These are phyloP conservation scores for Tolypocladium pustulatum DNA, from an alignment of 2,329 filamentous ascomycete genomes.

Conservation along the genomic window DNA sequence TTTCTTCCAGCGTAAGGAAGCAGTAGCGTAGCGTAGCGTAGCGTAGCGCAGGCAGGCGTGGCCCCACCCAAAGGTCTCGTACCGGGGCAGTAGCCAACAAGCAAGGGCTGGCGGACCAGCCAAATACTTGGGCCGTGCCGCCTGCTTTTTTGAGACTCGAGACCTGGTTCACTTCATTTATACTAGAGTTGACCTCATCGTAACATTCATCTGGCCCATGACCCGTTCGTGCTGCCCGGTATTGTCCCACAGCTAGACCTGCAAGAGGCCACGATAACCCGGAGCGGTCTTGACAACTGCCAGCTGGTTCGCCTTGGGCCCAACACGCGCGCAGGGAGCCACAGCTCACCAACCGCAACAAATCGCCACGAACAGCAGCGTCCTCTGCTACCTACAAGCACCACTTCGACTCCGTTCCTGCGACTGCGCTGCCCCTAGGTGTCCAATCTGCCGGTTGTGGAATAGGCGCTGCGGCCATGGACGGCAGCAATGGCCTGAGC, in stretches of 20 bases:
- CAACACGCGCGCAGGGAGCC: neutral
- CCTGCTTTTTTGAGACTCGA: neutral
- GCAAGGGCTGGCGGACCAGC: neutral
- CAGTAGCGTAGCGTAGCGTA: no score
- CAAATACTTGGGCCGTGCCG: neutral
- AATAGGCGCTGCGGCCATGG: slow-evolving; percentile 3
- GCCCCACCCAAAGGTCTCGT: neutral
- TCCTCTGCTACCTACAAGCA: neutral
- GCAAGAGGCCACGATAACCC: neutral
- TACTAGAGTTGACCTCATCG: neutral
- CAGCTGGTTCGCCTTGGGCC: neutral
- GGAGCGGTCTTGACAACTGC: neutral
- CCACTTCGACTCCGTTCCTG: neutral
- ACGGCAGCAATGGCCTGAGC: slow-evolving; percentile 24
- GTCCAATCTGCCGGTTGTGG: neutral
- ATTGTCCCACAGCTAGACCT: neutral
- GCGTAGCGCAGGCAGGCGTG: neutral
- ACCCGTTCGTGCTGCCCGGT: neutral
- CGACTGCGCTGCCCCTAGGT: neutral
- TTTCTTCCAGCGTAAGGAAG: neutral
- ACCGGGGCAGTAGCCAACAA: neutral
- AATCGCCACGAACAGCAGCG: neutral
- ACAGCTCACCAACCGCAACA: neutral
- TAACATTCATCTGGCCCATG: neutral
- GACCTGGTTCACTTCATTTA: neutral